A percentile compares a stretch with the other conserved stretches of the same genome.
These are phyloP conservation scores for Aspergillus nanangensis DNA, from an alignment of 495 filamentous ascomycete genomes.

Conservation along the genomic window DNA sequence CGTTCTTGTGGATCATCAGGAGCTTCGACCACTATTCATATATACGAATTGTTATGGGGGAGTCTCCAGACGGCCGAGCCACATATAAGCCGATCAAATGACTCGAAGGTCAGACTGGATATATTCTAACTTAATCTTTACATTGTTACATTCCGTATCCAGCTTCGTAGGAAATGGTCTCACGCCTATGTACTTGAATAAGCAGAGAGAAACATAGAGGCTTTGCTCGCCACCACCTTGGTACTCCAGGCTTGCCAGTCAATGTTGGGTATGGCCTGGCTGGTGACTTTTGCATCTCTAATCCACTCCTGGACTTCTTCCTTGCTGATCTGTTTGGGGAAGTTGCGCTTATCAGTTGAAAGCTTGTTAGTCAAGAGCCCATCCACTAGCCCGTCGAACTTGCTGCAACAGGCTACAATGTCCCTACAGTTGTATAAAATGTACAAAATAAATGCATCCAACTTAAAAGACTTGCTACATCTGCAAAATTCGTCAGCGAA, in stretches of 20 bases:
- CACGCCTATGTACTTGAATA: neutral
- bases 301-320: conserved; percentile 1
- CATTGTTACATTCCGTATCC: neutral
- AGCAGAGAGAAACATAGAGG: neutral
- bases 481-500: conserved; percentile 1
- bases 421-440: conserved; percentile 1
- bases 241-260: neutral
- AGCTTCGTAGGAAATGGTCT: neutral
- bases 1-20: neutral
- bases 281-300: conserved; percentile 1
- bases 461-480: neutral
- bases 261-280: neutral
- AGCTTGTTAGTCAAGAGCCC: neutral
- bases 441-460: conserved; percentile 1
- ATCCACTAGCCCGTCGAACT: conserved; percentile 1
- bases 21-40: neutral
- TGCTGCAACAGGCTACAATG: neutral
- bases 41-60: neutral
- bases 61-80: neutral
- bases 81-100: neutral
- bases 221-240: neutral
- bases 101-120: neutral
- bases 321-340: conserved; percentile 1
- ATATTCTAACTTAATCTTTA: neutral
- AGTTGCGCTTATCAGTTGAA: neutral